Conservation (phyloP, 352 stramenopile genomes). For the Globisporangium orthogonon region DNA sequence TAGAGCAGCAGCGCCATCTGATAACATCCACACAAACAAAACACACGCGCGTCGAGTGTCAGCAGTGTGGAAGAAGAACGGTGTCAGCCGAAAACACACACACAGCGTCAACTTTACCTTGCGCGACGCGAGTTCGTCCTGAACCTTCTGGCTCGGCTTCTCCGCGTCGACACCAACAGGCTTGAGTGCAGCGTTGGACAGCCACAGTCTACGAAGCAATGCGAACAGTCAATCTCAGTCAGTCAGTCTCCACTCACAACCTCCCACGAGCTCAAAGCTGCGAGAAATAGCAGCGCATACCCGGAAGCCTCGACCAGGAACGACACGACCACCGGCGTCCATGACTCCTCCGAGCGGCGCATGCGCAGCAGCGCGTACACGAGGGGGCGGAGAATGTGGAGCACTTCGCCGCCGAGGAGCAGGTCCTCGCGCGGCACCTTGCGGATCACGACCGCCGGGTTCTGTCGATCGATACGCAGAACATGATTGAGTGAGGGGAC, state of each 20-base stretch:
- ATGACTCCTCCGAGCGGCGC: conserved; percentile 45
- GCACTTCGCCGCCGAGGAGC: conserved; percentile 59
- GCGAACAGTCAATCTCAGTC: neutral
- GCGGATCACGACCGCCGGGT: conserved; percentile 35
- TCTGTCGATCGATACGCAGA: conserved; percentile 14
- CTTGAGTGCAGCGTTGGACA: conserved; percentile 50
- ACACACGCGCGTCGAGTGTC: neutral
- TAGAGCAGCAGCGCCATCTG: conserved; percentile 83
- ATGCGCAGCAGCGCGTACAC: conserved; percentile 67
- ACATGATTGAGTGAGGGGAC: too few species aligned
- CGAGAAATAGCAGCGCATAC: conserved; percentile 16
- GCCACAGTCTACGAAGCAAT: conserved; percentile 27
- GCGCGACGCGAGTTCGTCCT: conserved; percentile 49
- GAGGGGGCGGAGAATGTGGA: conserved; percentile 70
- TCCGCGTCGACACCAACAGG: conserved; percentile 8
- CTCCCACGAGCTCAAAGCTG: too few species aligned
- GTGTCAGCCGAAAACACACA: too few species aligned
- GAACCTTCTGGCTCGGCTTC: conserved; percentile 28
- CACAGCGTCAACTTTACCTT: conserved; percentile 29
- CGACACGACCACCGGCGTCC: conserved; percentile 48
- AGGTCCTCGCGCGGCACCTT: conserved; percentile 32
- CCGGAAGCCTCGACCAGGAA: conserved; percentile 55
- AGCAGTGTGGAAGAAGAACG: neutral
- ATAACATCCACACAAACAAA: neutral
- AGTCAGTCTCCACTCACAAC: neutral